Base-by-base conservation (phyloP, 106 monocot species). In the Alisma plantagoaquatica region DNA sequence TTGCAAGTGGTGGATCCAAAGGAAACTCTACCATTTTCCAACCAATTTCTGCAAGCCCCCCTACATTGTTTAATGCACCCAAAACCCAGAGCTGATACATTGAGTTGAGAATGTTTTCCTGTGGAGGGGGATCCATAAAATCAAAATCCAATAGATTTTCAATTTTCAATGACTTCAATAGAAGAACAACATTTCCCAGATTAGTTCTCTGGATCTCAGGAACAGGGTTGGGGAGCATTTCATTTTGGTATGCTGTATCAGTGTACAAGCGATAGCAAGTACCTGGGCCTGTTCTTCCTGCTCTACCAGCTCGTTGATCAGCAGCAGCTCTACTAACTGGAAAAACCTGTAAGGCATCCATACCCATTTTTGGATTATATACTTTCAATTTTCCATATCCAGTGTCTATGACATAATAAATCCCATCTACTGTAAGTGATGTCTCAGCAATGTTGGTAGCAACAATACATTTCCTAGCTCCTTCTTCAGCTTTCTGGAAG, bases 1-100 rank as follows among this genome's bases (percentile, higher is more conserved):
- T 89, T n/a, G 96, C 96, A 35, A 96, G 65, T 4, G 96, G 81
- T 11, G 96, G 96, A 58, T 96, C 96, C 41, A 96, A 49, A 2
- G 96, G 96, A 54, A 96, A 89, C 74, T 96, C 96, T 3, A 89
- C 88, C 96, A 96, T 96, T 42, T 89, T 89, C 96, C 88, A 89
- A 11, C 89, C 96, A n/a, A 96, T 61, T 19, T 74, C 78, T 8
- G 96, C 85, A 4, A 96, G 80, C 29, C 70, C 31, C 0, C 88
- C 94, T 18, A 81, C 84, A 76, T 96, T 89, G 59, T 84, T 89
- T 43, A 96, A 64, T 2, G 96, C 96, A n/a, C 89, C 96, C 50
- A 96, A 59, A 8, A 89, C 96, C 96, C 88, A 89, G 1, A 96
- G 73, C 68, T 96, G 96, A 47, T 89, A 88, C 89, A 96, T 96